Conservation (phyloP, 371 early-diverging fungal genomes). For the Cokeromyces recurvatus region DNA sequence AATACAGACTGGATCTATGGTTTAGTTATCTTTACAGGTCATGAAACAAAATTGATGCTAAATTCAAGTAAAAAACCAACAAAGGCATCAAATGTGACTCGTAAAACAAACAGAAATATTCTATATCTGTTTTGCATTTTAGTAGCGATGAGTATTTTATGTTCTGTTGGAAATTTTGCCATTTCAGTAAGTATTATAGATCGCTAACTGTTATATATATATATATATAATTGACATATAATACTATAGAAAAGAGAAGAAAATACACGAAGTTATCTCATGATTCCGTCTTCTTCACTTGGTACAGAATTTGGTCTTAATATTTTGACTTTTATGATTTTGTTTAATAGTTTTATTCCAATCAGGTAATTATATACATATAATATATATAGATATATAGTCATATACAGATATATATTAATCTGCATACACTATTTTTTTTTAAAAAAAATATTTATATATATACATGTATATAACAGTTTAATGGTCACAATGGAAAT, state of each 20-base stretch:
- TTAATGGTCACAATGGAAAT: constrained; percentile 91
- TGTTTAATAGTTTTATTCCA: constrained; percentile 90
- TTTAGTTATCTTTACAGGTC: constrained; percentile 81
- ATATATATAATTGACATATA: not conserved
- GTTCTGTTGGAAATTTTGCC: constrained; percentile 71
- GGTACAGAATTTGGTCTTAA: constrained; percentile 56
- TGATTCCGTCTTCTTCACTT: constrained; percentile 17
- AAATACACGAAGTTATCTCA: constrained; percentile 29
- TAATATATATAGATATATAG: too few species aligned
- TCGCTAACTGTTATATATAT: not conserved
- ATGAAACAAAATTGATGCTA: constrained; percentile 86
- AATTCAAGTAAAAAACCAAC: constrained; percentile 67
- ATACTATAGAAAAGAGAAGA: not conserved
- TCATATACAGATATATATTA: too few species aligned
- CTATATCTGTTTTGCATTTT: constrained; percentile 86
- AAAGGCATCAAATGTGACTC: constrained; percentile 65
- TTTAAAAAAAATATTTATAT: not conserved
- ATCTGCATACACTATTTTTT: too few species aligned
- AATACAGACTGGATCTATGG: constrained; percentile 87
- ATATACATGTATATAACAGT: constrained; percentile 28
- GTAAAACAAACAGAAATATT: constrained; percentile 90
- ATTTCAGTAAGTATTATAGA: constrained; percentile 27
- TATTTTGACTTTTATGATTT: constrained; percentile 82
- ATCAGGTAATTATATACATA: constrained; percentile 61
- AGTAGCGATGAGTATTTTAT: constrained; percentile 74